Base-by-base conservation (phyloP, 1,139 yeast genomes). In the Spencermartinsiella ligniputridi region DNA sequence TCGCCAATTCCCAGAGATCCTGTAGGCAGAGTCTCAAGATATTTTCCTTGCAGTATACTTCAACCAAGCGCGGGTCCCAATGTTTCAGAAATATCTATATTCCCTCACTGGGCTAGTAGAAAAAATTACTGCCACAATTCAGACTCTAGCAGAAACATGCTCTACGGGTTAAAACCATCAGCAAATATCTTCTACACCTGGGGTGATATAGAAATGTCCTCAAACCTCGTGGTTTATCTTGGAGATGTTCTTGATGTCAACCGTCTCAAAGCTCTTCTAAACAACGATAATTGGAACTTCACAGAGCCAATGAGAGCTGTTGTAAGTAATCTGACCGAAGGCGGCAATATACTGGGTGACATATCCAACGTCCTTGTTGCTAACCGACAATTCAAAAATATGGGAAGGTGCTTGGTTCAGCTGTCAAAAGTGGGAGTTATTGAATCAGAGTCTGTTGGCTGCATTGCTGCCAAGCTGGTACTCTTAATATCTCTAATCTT, bases 241-340 rank as follows among this genome's bases (percentile, higher is more conserved):
- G 95, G 95, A n/a, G 75, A 75, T 51, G 95, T 88, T n/a, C 69
- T 87, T 40, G 95, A 88, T 62, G 70, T 87, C 59, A 79, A 77
- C 55, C 68, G 86, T 46, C 60, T 88, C 40, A 67, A 78, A 53
- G 82, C 90, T 86, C 71, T 87, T 39, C 78, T 9, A 8, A n/a
- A 37, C 53, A 58, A 66, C 1, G 76, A 54, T 82, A 82, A 55
- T 63, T 85, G 27, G 75, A 74, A 3, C 80, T 36, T 56, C 19
- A 40, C 40, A 16, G 46, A 48, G 3, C 47, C 47, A 2, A 35
- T 55, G 24, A 32, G n/a, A 5, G n/a, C 13, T 9, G 32, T 27
- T 5, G 13, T 27, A n/a, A 15, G 32, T 6, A n/a, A 27, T 27
- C 32, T 27, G 15, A 27, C 32, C n/a, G 32, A 9, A 11, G 8